Conservation (phyloP, 805 yeast genomes). For the Jamesozyma lodderae region DNA sequence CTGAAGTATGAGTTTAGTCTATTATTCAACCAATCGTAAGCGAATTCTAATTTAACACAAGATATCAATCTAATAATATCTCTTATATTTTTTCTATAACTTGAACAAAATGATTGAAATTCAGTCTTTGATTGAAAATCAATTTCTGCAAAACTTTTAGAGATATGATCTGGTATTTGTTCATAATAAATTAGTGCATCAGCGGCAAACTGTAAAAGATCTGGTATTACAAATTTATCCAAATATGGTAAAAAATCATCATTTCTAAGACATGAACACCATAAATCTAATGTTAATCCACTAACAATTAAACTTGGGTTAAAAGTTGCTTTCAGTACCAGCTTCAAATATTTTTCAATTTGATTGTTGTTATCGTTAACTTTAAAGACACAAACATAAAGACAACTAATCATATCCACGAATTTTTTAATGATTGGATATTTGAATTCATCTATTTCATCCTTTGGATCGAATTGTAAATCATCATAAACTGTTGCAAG, state of each 20-base stretch:
- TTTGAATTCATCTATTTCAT: slow-evolving; percentile 66
- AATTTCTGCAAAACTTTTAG: slow-evolving; percentile 60
- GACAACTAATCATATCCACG: slow-evolving; percentile 68
- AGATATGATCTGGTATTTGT: slow-evolving; percentile 53
- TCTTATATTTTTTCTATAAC: slow-evolving; percentile 76
- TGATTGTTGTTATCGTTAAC: slow-evolving; percentile 42
- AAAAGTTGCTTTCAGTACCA: slow-evolving; percentile 71
- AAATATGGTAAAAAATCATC: slow-evolving; percentile 50
- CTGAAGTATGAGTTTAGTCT: slow-evolving; percentile 66
- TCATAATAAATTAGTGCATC: slow-evolving; percentile 69
- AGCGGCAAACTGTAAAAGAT: slow-evolving; percentile 65
- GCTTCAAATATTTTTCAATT: slow-evolving; percentile 54
- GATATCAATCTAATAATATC: slow-evolving; percentile 84
- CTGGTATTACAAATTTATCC: slow-evolving; percentile 47
- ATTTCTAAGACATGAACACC: slow-evolving; percentile 83
- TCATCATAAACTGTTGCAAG: slow-evolving; percentile 54
- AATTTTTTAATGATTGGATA: slow-evolving; percentile 81
- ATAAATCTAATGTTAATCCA: slow-evolving; percentile 83
- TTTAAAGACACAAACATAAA: slow-evolving; percentile 47
- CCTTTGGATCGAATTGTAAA: slow-evolving; percentile 43
- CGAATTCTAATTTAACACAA: slow-evolving; percentile 75
- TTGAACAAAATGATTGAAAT: slow-evolving; percentile 60
- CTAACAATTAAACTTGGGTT: slow-evolving; percentile 85
- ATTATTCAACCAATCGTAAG: slow-evolving; percentile 72
- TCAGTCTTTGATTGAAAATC: slow-evolving; percentile 89